phyloP scores from a whole-genome alignment of 1,284 basidiomycete species.

The Fistulina hepatica region DNA sequence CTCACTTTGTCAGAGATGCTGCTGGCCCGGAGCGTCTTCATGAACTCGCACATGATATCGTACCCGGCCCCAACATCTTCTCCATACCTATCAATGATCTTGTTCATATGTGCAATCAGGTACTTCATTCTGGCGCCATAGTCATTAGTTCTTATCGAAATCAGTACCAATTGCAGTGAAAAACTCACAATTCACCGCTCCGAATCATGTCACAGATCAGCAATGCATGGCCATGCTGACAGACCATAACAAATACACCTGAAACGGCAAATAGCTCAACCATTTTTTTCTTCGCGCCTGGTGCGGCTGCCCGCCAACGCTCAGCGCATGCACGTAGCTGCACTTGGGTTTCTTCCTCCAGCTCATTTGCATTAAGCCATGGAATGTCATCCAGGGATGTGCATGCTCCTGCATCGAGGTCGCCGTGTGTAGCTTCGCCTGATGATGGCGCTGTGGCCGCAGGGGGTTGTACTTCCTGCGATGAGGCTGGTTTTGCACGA shows the following conservation, averaged over 20 bases:
- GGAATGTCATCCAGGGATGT: conserved; percentile 6
- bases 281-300: conserved; percentile 23
- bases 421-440: no score
- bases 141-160: conserved; percentile 7
- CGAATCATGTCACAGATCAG: conserved; percentile 20
- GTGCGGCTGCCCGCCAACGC: conserved; percentile 24
- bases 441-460: no score
- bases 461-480: no score
- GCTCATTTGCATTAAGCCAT: conserved; percentile 11
- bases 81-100: conserved; percentile 16
- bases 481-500: no score
- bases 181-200: conserved; percentile 22
- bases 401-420: no score
- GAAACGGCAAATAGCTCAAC: conserved; percentile 24
- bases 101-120: conserved; percentile 19
- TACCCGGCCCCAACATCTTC: conserved; percentile 17
- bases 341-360: conserved; percentile 4
- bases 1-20: conserved; percentile 13
- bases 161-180: no score
- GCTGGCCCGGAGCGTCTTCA: conserved; percentile 18
- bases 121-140: conserved; percentile 29
- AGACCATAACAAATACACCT: conserved; percentile 24
- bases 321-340: no score
- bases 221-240: conserved; percentile 19
- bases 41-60: conserved; percentile 26